Base-by-base conservation (phyloP, 2,329 filamentous ascomycete species). In the Claviceps sp. region DNA sequence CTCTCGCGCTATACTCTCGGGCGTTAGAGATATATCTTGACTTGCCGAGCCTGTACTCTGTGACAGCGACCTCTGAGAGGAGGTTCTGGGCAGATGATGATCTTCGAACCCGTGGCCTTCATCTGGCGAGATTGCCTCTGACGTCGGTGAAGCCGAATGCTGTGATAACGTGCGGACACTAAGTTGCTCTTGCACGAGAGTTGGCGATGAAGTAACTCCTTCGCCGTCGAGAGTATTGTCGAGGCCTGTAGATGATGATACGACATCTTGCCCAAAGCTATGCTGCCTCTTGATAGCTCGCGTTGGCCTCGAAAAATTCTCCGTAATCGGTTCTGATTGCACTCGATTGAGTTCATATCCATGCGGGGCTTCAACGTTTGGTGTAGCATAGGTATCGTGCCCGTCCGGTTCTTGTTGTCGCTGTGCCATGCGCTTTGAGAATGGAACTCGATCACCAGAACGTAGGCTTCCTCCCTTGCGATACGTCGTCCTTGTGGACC, bases 401-500 rank as follows among this genome's bases (percentile, higher is more conserved):
- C 56, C 56, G 54, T 83, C 80, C 14, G 74, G 74, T 17, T 85
- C 83, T n/a, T 75, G 71, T 23, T 79, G 76, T 53, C 79, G 79
- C 44, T 79, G 77, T 4, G 74, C 74, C 45, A 81, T 74, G 40
- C 91, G 79, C 66, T 87, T 88, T 1, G 87, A 85, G 58, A 88
- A 85, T 0, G 85, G 81, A 3, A 81, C 73, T 50, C 86, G 79
- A 54, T 93, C 86, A 23, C 86, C 85, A 57, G 83, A 87, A 49
- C 86, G 83, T 55, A 95, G 67, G 69, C 90, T 96, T 37, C 90
- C 90, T 53, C 87, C 76, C 60, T 82, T 88, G 60, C 90, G 77
- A 66, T 97, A 97, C 26, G 87, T 91, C 5, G 93, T 98, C 51
- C 88, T 80, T 20, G 89, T 98, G 13, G 93, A 96, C 55, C 93